phyloP scores from a whole-genome alignment of 805 yeast genomes.

The Candida qinlingensis region DNA sequence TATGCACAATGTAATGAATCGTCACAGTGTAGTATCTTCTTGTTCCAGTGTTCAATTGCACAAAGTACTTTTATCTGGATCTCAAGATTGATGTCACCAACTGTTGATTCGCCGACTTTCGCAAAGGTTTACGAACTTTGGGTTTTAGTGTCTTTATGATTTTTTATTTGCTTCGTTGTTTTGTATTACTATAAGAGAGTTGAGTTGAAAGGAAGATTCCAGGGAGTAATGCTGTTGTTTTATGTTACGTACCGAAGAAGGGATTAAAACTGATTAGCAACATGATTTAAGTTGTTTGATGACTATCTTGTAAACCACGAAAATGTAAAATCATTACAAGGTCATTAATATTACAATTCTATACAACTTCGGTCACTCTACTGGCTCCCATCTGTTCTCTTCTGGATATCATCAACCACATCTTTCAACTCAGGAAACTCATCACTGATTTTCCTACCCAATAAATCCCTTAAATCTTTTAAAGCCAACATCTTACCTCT shows the following conservation, averaged over 20 bases:
- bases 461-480: slow-evolving; percentile 51
- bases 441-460: slow-evolving; percentile 63
- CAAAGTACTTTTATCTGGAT: slow-evolving; percentile 52
- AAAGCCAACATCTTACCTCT: slow-evolving; percentile 80
- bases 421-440: slow-evolving; percentile 75
- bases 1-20: slow-evolving; percentile 55
- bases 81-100: slow-evolving; percentile 27
- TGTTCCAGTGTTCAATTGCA: slow-evolving; percentile 44
- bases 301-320: too few species aligned
- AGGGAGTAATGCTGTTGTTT: slow-evolving; percentile 23
- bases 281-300: not conserved
- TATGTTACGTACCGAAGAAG: not conserved
- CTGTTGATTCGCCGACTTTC: slow-evolving; percentile 51
- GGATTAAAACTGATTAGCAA: not conserved
- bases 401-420: slow-evolving; percentile 51
- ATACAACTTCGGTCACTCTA: not conserved
- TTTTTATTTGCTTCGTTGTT: not conserved
- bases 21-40: slow-evolving; percentile 45
- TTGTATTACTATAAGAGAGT: slow-evolving; percentile 33
- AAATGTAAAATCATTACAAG: slow-evolving; percentile 8
- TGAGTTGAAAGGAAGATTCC: slow-evolving; percentile 29
- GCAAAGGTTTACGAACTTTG: slow-evolving; percentile 41
- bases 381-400: slow-evolving; percentile 31
- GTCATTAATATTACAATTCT: not conserved
- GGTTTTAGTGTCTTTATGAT: slow-evolving; percentile 22